Evolutionary conservation across 2,329 filamentous ascomycete genomes (phyloP).

Genomic region (Exophiala viscosa): DNA sequence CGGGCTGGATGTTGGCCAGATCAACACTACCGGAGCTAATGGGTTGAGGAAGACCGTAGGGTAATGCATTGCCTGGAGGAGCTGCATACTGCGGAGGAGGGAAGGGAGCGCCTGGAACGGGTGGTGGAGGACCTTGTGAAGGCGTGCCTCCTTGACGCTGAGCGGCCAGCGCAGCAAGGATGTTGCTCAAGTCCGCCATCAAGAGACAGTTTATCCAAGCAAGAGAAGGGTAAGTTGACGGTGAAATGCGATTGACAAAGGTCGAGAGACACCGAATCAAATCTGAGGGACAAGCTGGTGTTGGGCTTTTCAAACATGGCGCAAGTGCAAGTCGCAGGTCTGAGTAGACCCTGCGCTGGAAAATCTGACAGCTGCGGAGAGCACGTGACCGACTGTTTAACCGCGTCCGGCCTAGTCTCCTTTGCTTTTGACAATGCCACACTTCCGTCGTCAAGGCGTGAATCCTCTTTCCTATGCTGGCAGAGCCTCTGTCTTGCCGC

Average conservation of each 20-base stretch:
- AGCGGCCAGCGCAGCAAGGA: constrained; percentile 53
- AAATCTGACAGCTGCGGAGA: too few species aligned
- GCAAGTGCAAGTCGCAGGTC: too few species aligned
- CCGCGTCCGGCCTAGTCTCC: too few species aligned
- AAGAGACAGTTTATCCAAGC: neutral
- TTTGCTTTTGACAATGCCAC: too few species aligned
- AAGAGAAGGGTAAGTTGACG: neutral
- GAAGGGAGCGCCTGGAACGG: constrained; percentile 37
- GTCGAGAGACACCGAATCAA: neutral
- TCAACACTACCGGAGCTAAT: constrained; percentile 68
- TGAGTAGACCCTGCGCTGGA: too few species aligned
- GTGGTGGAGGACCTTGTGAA: constrained; percentile 37
- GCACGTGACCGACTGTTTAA: too few species aligned
- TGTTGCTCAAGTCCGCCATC: constrained; percentile 46
- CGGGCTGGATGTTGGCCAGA: constrained; percentile 72
- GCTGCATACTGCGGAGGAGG: constrained; percentile 45
- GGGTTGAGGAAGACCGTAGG: constrained; percentile 41
- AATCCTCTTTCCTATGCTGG: too few species aligned
- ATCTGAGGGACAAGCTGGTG: neutral
- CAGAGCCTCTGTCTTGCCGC: too few species aligned
- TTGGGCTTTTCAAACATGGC: too few species aligned
- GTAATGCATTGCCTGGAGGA: constrained; percentile 38
- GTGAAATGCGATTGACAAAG: neutral
- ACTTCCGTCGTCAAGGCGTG: too few species aligned
- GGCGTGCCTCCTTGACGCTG: constrained; percentile 48